Evolutionary conservation across 1,284 basidiomycete species (phyloP), one percentile per base, ranked within the genome.

Genomic region (Cryptococcus sp.): DNA sequence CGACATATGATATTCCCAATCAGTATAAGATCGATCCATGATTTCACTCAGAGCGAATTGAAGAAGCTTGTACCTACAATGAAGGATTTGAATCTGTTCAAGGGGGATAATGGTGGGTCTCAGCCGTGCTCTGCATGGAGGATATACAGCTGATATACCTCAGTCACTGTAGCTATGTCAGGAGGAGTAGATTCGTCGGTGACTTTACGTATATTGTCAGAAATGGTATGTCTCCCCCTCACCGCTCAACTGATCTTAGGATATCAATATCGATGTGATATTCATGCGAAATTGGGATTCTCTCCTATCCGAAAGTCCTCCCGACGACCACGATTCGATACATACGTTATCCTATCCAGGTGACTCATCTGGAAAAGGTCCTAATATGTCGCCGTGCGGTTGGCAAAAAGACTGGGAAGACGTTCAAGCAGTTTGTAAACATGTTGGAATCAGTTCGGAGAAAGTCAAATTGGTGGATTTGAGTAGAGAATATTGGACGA

Each of bases 371-470:
- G 31, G 8, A 33, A n/a, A 45, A 23, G 43, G 32, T 38, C 35
- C 54, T 32, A 83, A 87, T 66, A 87, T 87, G 82, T 44, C 82
- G 81, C 90, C 90, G 0, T 97, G 95, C 70, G 87, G 90, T 68
- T 98, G 95, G 95, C 88, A 97, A 75, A 86, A 85, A 55, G 94
- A 98, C 67, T 98, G 90, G 89, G 83, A 88, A 55, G 90, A 95
- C 67, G 94, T 97, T 1, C 85, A 86, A 65, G 78, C 79, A 6
- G 89, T 96, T 7, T 93, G 90, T 69, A 80, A 52, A 73, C 56
- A 81, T 81, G 63, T 80, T 84, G 53, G 88, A 79, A 57, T 72
- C 51, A 83, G 89, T 42, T 84, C 83, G 35, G 85, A 82, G 60
- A 73, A 80, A 62, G 81, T 92, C 7, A 44, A 50, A 14, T 51